Evolutionary conservation across 257 asterid species (phyloP), one percentile per base, ranked within the genome.

Genomic region (Forsythia suspensa): DNA sequence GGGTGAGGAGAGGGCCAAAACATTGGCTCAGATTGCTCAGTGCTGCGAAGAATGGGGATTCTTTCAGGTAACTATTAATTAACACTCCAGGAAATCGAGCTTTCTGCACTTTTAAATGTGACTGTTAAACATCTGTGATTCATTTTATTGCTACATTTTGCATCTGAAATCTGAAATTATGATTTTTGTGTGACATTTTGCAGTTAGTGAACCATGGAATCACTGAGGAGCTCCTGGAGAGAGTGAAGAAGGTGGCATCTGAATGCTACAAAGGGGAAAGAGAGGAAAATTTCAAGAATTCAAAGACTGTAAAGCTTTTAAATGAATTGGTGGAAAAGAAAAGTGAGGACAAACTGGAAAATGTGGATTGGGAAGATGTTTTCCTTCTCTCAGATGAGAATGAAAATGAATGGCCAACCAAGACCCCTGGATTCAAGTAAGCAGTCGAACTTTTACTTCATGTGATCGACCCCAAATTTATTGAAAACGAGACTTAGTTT

Each of bases 321-420:
- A 76, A 89, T 44, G 89, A 91, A 48, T 15, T 89, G 68, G 24
- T 88, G 7, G 88, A 84, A 5, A 85, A 82, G 67, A 79, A 84
- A 38, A 82, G 85, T 37, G 84, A 81, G 9, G 84, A 71, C 6
- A 86, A 12, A 70, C 44, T 89, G 0, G 88, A 87, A 39, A 80
- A 77, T 69, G 77, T 87, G 40, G 96, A 91, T 69, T 91, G 96
- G 94, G 94, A 91, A 51, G 98, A 93, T 79, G 98, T 93, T 15
- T 88, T 91, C 80, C 81, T 91, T 76, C 94, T 93, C 76, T 75
- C 91, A 0, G 94, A 93, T 70, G 86, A 88, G 0, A 91, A 91
- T 81, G 48, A 40, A 70, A 16, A 61, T 20, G 91, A 90, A 2
- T 91, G 95, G 97, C 92, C 97, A 4, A 80, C 94, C 0, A 79